Conservation (phyloP, 139 green algal genomes). For the Chlamydomonas incerta region DNA sequence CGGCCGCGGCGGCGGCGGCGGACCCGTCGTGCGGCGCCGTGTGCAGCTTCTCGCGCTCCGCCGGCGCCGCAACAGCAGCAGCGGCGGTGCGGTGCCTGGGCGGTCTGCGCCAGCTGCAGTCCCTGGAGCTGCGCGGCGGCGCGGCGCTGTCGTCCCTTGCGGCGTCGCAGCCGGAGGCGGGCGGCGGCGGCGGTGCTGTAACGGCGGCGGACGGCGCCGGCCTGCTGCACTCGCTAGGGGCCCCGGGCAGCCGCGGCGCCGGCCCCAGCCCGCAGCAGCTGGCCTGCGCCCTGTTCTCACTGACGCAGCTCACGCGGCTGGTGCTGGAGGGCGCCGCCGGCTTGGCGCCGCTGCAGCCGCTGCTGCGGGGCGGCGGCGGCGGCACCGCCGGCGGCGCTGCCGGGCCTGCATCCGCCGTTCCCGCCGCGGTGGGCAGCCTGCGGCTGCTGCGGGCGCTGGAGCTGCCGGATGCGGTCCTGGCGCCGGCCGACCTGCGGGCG, state of each 20-base stretch:
- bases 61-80: background rate
- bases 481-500: background rate
- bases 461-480: background rate
- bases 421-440: background rate
- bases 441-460: background rate
- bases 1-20: too few species aligned
- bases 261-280: background rate
- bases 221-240: too few species aligned
- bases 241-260: too few species aligned
- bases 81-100: background rate
- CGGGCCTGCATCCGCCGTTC: too few species aligned
- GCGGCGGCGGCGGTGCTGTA: too few species aligned
- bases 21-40: background rate
- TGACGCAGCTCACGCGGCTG: constrained; percentile 3
- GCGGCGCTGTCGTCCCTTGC: too few species aligned
- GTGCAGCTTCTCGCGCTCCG: background rate
- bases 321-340: background rate
- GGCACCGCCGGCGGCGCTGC: too few species aligned
- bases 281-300: constrained; percentile 4
- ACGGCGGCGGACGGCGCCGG: too few species aligned
- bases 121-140: constrained; percentile 13
- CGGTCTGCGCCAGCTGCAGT: background rate
- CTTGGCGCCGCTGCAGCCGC: background rate
- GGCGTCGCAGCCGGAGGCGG: too few species aligned
- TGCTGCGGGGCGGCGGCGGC: background rate